Percentiles rank a stretch among this genome's conserved stretches.
Conservation (phyloP, 139 green algal species). For the Medakamo hakoo region DNA sequence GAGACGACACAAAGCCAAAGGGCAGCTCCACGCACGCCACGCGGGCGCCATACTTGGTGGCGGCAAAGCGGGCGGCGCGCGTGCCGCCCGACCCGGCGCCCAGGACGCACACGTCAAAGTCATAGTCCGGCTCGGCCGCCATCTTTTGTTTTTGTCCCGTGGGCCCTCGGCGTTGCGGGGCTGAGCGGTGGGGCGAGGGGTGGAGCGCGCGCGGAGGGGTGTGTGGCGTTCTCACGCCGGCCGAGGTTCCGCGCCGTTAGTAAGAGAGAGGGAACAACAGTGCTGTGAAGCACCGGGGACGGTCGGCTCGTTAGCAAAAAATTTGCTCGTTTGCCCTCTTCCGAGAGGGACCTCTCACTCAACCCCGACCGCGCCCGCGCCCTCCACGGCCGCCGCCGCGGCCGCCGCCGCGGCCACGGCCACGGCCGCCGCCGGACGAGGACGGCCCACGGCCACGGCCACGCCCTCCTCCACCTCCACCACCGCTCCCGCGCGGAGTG, state of each 20-base stretch:
- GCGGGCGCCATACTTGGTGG: conserved; percentile 45
- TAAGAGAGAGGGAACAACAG: background rate
- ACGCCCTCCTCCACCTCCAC: background rate
- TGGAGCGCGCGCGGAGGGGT: too few species aligned
- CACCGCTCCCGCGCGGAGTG: background rate
- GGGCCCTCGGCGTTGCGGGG: background rate
- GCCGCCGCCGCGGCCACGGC: background rate
- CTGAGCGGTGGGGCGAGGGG: background rate
- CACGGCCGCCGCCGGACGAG: too few species aligned
- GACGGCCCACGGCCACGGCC: too few species aligned
- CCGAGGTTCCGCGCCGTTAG: background rate
- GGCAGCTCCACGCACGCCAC: conserved; percentile 86
- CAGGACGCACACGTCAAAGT: conserved; percentile 84
- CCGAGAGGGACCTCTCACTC: too few species aligned
- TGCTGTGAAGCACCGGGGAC: too few species aligned
- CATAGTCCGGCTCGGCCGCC: conserved; percentile 3
- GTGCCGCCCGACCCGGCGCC: conserved; percentile 78
- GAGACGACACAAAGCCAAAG: conserved; percentile 63
- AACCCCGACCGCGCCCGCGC: background rate
- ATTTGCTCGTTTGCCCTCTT: background rate
- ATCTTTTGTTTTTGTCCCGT: background rate
- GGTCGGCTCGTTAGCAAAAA: background rate
- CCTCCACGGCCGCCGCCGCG: too few species aligned
- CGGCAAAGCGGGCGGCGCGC: conserved; percentile 49
- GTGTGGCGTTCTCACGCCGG: background rate